A percentile compares a stretch with the other conserved stretches of the same genome.
phyloP scores from a whole-genome alignment of 1,284 basidiomycete genomes.

The Cutaneotrichosporon sp. region DNA sequence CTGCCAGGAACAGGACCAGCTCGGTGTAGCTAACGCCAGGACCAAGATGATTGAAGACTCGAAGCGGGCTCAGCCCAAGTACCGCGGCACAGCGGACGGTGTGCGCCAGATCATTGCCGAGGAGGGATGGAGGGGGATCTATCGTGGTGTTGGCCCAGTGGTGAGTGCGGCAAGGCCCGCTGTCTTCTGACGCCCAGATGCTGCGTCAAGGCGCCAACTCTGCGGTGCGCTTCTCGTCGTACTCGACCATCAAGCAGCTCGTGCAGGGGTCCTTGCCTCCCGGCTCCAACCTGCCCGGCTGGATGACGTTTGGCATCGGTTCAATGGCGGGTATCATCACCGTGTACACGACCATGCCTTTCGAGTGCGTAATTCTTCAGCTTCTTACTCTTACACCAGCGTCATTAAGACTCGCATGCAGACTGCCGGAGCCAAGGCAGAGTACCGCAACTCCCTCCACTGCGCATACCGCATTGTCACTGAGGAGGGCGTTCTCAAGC shows the following conservation, averaged over 20 bases:
- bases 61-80: slow-evolving; percentile 74
- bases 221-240: slow-evolving; percentile 93
- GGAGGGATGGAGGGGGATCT: slow-evolving; percentile 74
- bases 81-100: slow-evolving; percentile 82
- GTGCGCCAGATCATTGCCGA: slow-evolving; percentile 72
- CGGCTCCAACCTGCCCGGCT: slow-evolving; percentile 75
- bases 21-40: slow-evolving; percentile 49
- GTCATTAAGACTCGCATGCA: slow-evolving; percentile 99
- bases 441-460: slow-evolving; percentile 89
- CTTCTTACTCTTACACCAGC: slow-evolving; percentile 49
- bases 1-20: not conserved
- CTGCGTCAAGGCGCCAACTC: slow-evolving; percentile 97
- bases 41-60: slow-evolving; percentile 98
- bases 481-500: slow-evolving; percentile 77
- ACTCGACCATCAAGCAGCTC: slow-evolving; percentile 85
- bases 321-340: slow-evolving; percentile 90
- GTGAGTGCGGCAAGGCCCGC: slow-evolving; percentile 52
- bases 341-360: slow-evolving; percentile 81
- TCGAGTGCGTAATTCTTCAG: slow-evolving; percentile 61
- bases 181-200: slow-evolving; percentile 56
- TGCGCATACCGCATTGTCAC: slow-evolving; percentile 87
- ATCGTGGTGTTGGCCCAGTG: slow-evolving; percentile 89
- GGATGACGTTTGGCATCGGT: slow-evolving; percentile 91
- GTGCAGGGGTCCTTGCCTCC: slow-evolving; percentile 77
- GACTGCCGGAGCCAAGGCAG: slow-evolving; percentile 69